Percentiles rank a stretch among this genome's conserved stretches.
phyloP scores from a whole-genome alignment of 2,329 filamentous ascomycete species.

The Plenodomus biglobosus region DNA sequence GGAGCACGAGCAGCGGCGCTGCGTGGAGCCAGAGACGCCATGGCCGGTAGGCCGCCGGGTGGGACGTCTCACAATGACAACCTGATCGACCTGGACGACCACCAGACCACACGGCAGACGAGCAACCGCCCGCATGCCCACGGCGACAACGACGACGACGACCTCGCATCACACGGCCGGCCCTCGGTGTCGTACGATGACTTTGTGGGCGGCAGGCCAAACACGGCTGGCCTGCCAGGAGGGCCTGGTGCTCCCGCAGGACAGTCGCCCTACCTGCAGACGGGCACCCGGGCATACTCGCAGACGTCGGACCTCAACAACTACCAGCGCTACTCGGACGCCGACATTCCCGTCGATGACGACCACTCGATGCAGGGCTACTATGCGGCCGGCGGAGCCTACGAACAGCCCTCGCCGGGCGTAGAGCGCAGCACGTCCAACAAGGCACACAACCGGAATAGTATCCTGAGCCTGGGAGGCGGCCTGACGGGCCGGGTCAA shows the following conservation, averaged over 20 bases:
- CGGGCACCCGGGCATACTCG: slow-evolving; percentile 55
- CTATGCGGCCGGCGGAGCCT: slow-evolving; percentile 67
- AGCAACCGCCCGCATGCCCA: slow-evolving; percentile 77
- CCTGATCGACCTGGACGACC: slow-evolving; percentile 72
- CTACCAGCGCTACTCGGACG: slow-evolving; percentile 88
- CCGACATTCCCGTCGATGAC: slow-evolving; percentile 79
- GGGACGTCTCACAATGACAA: slow-evolving; percentile 55
- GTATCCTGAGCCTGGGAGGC: slow-evolving; percentile 82
- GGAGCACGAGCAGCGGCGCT: slow-evolving; percentile 20
- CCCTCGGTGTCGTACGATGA: slow-evolving; percentile 93
- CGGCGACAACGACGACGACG: slow-evolving; percentile 83
- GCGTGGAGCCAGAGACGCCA: slow-evolving; percentile 41
- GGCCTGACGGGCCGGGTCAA: slow-evolving; percentile 85
- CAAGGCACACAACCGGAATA: slow-evolving; percentile 75
- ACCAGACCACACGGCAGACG: slow-evolving; percentile 69
- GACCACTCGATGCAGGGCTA: slow-evolving; percentile 72
- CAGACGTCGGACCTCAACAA: slow-evolving; percentile 84
- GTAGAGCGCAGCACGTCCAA: slow-evolving; percentile 54
- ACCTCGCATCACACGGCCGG: slow-evolving; percentile 65
- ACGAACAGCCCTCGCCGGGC: slow-evolving; percentile 57
- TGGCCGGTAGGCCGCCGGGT: slow-evolving; percentile 59
- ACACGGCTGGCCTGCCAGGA: slow-evolving; percentile 48
- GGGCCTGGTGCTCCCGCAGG: slow-evolving; percentile 46
- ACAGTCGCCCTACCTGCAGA: slow-evolving; percentile 38
- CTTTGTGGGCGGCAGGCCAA: slow-evolving; percentile 73